Evolutionary conservation across 2,329 filamentous ascomycete species (phyloP).

Genomic region (Aciculosporium take): DNA sequence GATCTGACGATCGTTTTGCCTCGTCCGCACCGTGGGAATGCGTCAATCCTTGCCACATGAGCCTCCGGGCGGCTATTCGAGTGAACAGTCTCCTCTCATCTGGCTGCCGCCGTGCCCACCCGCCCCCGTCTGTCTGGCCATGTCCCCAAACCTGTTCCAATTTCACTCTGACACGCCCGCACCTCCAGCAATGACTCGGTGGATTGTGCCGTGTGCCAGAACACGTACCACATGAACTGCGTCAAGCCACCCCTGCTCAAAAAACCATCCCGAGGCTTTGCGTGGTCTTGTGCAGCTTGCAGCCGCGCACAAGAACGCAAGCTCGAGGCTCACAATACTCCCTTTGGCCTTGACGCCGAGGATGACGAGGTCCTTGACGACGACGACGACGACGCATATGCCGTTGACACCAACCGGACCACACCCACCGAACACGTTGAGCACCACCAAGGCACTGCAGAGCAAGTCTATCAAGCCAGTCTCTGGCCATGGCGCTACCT

Average conservation of each 20-base stretch:
- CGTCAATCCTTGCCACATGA: not conserved
- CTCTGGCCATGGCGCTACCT: slow-evolving; percentile 95
- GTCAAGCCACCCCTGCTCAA: slow-evolving; percentile 84
- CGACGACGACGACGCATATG: slow-evolving; percentile 54
- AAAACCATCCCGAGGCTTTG: slow-evolving; percentile 93
- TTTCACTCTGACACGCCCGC: not conserved
- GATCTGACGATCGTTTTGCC: not conserved
- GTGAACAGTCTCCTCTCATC: not conserved
- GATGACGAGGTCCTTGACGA: slow-evolving; percentile 51
- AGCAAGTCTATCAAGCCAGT: slow-evolving; percentile 83
- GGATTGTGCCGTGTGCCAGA: slow-evolving; percentile 86
- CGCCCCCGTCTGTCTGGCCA: not conserved
- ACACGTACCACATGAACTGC: slow-evolving; percentile 98
- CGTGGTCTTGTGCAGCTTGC: slow-evolving; percentile 93
- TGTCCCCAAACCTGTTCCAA: not conserved
- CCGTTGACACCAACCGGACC: slow-evolving; percentile 42
- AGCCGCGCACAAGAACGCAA: slow-evolving; percentile 91
- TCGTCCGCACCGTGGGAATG: not conserved
- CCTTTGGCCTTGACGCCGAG: slow-evolving; percentile 56
- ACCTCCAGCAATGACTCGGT: slow-evolving; percentile 70
- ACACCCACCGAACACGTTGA: slow-evolving; percentile 48
- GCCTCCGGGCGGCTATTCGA: not conserved
- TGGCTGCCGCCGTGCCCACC: not conserved
- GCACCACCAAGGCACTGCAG: slow-evolving; percentile 52
- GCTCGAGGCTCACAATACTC: slow-evolving; percentile 78